phyloP scores from a whole-genome alignment of 148 eudicot species.

The Tetragonia tetragonoides region DNA sequence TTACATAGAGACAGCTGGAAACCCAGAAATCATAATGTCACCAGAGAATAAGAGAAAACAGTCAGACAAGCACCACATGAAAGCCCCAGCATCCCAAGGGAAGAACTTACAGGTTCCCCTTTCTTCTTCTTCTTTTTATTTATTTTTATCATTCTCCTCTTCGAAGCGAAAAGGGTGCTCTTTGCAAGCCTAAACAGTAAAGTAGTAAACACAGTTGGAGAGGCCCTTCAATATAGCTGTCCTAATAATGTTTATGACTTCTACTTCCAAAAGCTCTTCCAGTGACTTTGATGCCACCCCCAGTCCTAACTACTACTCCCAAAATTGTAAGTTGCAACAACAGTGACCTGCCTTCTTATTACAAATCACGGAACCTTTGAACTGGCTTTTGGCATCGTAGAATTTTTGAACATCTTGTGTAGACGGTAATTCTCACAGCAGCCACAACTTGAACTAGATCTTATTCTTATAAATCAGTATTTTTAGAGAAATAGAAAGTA shows the following conservation, averaged over 20 bases:
- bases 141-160: too few relatives aligned
- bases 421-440: too few relatives aligned
- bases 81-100: not conserved
- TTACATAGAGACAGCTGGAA: not conserved
- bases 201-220: too few relatives aligned
- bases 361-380: not conserved
- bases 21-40: conserved; percentile 7
- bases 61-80: not conserved
- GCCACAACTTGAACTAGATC: too few relatives aligned
- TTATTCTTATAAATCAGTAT: too few relatives aligned
- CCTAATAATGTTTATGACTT: too few relatives aligned
- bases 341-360: not conserved
- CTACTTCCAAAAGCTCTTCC: not conserved
- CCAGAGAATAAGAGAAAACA: not conserved
- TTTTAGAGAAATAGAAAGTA: too few relatives aligned
- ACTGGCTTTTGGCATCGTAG: too few relatives aligned
- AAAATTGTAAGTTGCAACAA: not conserved
- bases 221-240: too few relatives aligned
- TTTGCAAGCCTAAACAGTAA: too few relatives aligned
- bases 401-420: too few relatives aligned
- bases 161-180: not conserved
- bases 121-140: not conserved
- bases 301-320: not conserved
- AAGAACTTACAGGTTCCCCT: not conserved
- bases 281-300: not conserved